Percentiles rank a stretch among this genome's conserved stretches.
Evolutionary conservation across 495 filamentous ascomycete genomes (phyloP).

Genomic region (Penicillium lividum): DNA sequence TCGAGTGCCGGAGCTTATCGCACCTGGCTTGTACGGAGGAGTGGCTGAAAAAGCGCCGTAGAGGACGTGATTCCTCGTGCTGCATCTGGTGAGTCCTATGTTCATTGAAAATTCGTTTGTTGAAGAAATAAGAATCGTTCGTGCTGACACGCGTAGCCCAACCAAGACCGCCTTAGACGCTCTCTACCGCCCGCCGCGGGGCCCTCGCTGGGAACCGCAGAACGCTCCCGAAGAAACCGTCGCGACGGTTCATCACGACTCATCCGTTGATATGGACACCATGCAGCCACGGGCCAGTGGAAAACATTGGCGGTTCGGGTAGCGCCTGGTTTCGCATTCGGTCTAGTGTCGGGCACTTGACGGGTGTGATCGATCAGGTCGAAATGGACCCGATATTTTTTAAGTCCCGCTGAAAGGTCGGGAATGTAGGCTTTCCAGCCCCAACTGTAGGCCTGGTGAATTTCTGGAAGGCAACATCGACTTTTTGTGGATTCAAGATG

Average conservation of each 20-base stretch:
- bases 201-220: not conserved
- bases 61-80: not conserved
- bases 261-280: not conserved
- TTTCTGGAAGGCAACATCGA: too few species aligned
- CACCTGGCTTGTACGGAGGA: constrained; percentile 1
- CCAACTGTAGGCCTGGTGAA: too few species aligned
- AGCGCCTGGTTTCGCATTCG: too few species aligned
- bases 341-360: too few species aligned
- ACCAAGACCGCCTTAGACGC: not conserved
- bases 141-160: not conserved
- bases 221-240: not conserved
- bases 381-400: too few species aligned
- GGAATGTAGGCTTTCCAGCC: too few species aligned
- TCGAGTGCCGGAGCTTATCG: not conserved
- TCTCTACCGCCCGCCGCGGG: not conserved
- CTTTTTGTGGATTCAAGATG: too few species aligned
- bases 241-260: not conserved
- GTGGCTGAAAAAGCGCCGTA: not conserved
- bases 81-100: not conserved
- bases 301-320: too few species aligned
- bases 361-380: too few species aligned
- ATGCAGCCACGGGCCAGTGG: not conserved
- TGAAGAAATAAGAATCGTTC: not conserved
- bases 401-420: too few species aligned
- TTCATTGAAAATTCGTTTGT: not conserved